Base-by-base conservation (phyloP, 768 basidiomycete genomes). In the Serendipita sp. region DNA sequence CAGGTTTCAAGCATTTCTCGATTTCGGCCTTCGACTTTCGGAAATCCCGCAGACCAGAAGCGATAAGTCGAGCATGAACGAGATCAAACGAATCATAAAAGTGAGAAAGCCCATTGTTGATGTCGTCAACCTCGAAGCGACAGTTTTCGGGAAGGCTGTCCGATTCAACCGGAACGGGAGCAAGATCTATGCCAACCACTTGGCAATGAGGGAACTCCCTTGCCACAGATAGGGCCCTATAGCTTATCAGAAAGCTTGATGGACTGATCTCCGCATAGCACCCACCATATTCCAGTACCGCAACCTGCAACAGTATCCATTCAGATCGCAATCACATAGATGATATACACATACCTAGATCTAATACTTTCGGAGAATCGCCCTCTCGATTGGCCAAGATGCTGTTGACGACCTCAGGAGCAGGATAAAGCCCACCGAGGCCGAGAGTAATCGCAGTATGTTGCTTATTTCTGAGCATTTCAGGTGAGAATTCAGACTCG, bases 121-220 rank as follows among this genome's bases (percentile, higher is more conserved):
- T 60, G 56, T 65, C 65, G 32, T 65, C 56, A 30, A 65, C 41
- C 35, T 65, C 65, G 37, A 65, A 54, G 18, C 65, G 45, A 30
- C 65, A 65, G 56, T 65, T 65, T 5, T 38, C 30, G 38, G 65
- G 65, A 53, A 65, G 41, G 4, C 44, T 41, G 18, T 44, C 41
- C 7, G 37, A 44, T 44, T 58, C 41, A 30, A 65, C 44, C 15
- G 64, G 63, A 45, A 56, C 63, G 30, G 65, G 65, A 13, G 65
- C 53, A 15, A 65, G 56, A 32, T 65, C 65, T 24, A 65, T 58
- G 51, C 65, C 65, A 3, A 65, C 54, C 15, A 65, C 56, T 28
- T 65, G 35, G 7, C 53, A 34, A 53, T 65, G 65, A 37, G 65
- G 65, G 34, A 58, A 65, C n/a, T 58, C 37, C 3, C 24, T 11